Conservation (phyloP, 2,329 filamentous ascomycete genomes). For the Fusarium sacchari region DNA sequence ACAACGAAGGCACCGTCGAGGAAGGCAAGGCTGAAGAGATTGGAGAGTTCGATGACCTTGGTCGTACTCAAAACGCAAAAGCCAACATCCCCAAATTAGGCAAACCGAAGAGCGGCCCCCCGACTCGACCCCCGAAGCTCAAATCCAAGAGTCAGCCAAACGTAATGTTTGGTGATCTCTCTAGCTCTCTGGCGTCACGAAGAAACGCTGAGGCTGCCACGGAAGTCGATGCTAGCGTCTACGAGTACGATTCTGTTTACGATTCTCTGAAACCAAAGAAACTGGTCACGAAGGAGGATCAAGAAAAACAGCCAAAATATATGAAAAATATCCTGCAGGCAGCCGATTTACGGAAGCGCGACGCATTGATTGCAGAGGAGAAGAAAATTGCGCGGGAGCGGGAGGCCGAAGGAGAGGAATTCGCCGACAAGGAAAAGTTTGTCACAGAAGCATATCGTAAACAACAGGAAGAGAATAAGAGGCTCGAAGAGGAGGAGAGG, state of each 20-base stretch:
- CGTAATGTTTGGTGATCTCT: constrained; percentile 71
- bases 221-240: constrained; percentile 76
- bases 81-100: constrained; percentile 44
- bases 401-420: constrained; percentile 83
- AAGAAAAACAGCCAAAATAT: constrained; percentile 77
- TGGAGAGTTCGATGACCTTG: constrained; percentile 69
- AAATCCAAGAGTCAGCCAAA: constrained; percentile 55
- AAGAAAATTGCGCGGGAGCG: constrained; percentile 82
- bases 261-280: constrained; percentile 77
- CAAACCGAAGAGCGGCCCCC: constrained; percentile 49
- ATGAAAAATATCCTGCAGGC: constrained; percentile 79
- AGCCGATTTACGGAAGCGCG: constrained; percentile 80
- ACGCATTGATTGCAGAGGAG: constrained; percentile 81
- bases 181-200: constrained; percentile 69
- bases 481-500: constrained; percentile 77
- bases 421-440: constrained; percentile 84
- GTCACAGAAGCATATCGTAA: constrained; percentile 85
- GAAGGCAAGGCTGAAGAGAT: constrained; percentile 64
- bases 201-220: constrained; percentile 73
- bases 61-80: constrained; percentile 35
- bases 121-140: constrained; percentile 54
- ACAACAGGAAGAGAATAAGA: constrained; percentile 79
- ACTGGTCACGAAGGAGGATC: constrained; percentile 62
- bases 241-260: constrained; percentile 87
- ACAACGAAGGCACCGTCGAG: constrained; percentile 56